A percentile compares a stretch with the other conserved stretches of the same genome.
These are phyloP conservation scores for Ophiocordyceps sinensis DNA, from an alignment of 2,329 filamentous ascomycete genomes.

Conservation along the genomic window DNA sequence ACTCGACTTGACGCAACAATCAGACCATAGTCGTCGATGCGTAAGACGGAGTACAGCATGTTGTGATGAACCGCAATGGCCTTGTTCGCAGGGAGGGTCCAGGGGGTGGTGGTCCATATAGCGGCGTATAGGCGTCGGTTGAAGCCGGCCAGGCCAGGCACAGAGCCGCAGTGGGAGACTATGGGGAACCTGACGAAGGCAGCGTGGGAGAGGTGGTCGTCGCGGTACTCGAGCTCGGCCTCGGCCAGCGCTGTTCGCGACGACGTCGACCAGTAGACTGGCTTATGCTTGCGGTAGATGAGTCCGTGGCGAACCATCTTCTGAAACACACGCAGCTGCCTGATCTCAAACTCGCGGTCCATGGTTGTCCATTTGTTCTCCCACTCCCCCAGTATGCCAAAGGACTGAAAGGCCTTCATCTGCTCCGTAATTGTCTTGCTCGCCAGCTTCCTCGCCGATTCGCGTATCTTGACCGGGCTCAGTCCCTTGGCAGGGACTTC, in stretches of 20 bases:
- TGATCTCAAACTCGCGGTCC: conserved; percentile 59
- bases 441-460: conserved; percentile 51
- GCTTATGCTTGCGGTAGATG: conserved; percentile 66
- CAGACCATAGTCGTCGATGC: conserved; percentile 41
- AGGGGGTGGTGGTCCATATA: conserved; percentile 98
- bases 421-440: conserved; percentile 55
- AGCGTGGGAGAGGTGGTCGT: conserved; percentile 54
- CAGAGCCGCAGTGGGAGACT: conserved; percentile 19
- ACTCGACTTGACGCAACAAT: conserved; percentile 61
- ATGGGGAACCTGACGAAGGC: conserved; percentile 76
- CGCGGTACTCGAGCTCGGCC: conserved; percentile 72
- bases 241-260: conserved; percentile 69
- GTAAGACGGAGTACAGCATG: conserved; percentile 58
- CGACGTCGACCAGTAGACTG: conserved; percentile 77
- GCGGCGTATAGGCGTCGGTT: conserved; percentile 52
- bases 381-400: conserved; percentile 74
- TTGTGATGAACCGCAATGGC: conserved; percentile 71
- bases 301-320: conserved; percentile 58
- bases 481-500: conserved; percentile 26
- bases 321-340: conserved; percentile 62
- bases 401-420: conserved; percentile 58
- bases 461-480: conserved; percentile 44
- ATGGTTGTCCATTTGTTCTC: conserved; percentile 64
- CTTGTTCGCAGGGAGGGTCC: conserved; percentile 88
- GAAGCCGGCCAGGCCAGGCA: conserved; percentile 22